Base-by-base conservation (phyloP, 805 yeast species). In the Candida suzukii region DNA sequence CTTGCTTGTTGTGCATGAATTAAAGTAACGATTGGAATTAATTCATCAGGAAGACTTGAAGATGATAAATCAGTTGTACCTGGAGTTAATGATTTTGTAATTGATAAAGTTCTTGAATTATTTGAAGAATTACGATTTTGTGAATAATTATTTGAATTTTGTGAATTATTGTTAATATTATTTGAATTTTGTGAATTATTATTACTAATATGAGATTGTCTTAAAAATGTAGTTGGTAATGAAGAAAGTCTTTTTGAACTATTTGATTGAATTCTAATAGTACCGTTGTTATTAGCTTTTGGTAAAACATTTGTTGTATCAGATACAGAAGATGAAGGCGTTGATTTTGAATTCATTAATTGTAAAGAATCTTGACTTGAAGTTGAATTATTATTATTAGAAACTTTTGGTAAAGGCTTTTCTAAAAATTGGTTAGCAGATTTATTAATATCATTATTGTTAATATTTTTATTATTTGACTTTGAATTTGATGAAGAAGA, bases 1-100 rank as follows among this genome's bases (percentile, higher is more conserved):
- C 95, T 71, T 56, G 82, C 87, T 1, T 79, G 63, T 51, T 85
- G 95, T 0, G 90, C 85, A 24, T 86, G 73, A 16, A 85, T 60
- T 14, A 85, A 63, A 0, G 93, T 81, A 35, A 84, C 83, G 5
- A 85, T 82, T 1, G 95, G 95, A 5, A 76, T 66, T 38, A 76
- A 56, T 48, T 75, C 81, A 2, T 45, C 38, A 4, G 37, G 57
- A 41, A 30, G 18, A 7, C 46, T 45, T 18, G 51, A 42, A 19
- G 44, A 34, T 17, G 54, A 51, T 26, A 58, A 63, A 60, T 51
- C 54, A 68, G 83, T 40, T 18, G 24, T 21, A 2, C 51, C 42
- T 5, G 48, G 44, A 9, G 51, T 32, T 22, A 45, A 20, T 6
- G 47, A 39, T 32, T 44, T 46, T 21, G 48, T 40, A 31, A 52